These are phyloP conservation scores for Hypoxylon fragiforme DNA, from an alignment of 495 filamentous ascomycete genomes.

Conservation along the genomic window DNA sequence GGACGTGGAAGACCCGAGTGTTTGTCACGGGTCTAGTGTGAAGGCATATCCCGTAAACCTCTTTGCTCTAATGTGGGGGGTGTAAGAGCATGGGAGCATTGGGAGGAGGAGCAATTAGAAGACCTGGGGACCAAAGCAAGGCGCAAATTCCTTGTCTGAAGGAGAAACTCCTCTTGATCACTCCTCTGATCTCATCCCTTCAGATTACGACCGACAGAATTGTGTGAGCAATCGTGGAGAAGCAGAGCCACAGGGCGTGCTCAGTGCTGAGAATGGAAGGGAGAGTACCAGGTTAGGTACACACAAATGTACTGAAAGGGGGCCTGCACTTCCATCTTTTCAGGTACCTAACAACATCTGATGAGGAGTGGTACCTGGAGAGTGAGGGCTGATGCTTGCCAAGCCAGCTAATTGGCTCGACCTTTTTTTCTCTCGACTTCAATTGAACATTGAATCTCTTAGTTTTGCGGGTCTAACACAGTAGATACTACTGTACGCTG, in stretches of 20 bases:
- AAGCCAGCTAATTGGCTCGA: no score
- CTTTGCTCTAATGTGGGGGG: constrained; percentile 18
- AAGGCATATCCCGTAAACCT: not conserved
- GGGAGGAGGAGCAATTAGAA: not conserved
- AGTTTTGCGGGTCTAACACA: no score
- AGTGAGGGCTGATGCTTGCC: no score
- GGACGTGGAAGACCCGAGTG: constrained; percentile 12
- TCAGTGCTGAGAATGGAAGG: constrained; percentile 11
- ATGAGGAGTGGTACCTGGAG: no score
- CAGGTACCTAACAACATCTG: no score
- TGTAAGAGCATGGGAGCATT: constrained; percentile 6
- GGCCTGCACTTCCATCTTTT: no score
- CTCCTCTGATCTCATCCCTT: constrained; percentile 17
- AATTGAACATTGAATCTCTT: no score
- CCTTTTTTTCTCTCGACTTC: no score
- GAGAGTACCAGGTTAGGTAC: constrained; percentile 15
- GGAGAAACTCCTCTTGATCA: constrained; percentile 13
- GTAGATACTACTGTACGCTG: not conserved
- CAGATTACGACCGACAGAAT: constrained; percentile 14
- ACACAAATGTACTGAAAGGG: constrained; percentile 12
- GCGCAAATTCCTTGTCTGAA: constrained; percentile 16
- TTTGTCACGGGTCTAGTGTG: not conserved
- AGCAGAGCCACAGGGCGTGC: constrained; percentile 2
- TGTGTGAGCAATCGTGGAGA: constrained; percentile 7
- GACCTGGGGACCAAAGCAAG: constrained; percentile 19